These are phyloP conservation scores for Paradendryphiella salina DNA, from an alignment of 2,329 filamentous ascomycete genomes.

Conservation along the genomic window DNA sequence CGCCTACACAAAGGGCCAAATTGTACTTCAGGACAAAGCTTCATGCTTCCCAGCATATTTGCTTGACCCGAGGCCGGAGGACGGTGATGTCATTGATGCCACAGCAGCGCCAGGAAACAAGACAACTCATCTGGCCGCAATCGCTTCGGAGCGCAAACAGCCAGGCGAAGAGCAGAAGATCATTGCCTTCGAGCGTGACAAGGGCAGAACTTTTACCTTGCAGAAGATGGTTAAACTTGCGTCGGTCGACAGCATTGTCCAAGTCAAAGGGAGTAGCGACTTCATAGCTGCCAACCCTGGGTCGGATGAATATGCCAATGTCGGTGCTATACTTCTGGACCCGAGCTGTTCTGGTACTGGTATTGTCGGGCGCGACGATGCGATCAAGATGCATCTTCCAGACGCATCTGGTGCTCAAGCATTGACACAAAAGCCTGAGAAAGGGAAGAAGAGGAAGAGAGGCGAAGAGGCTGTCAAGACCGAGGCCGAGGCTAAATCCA, in stretches of 20 bases:
- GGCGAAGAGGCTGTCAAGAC: slow-evolving; percentile 11
- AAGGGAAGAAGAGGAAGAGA: slow-evolving; percentile 43
- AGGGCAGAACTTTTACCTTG: slow-evolving; percentile 70
- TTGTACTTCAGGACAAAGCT: slow-evolving; percentile 95
- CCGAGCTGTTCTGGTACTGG: slow-evolving; percentile 96
- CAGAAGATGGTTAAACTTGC: slow-evolving; percentile 82
- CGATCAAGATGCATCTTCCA: slow-evolving; percentile 62
- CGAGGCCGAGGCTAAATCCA: slow-evolving; percentile 12
- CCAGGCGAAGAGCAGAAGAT: slow-evolving; percentile 55
- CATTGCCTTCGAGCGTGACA: slow-evolving; percentile 79
- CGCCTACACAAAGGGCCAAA: slow-evolving; percentile 73
- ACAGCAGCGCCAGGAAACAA: slow-evolving; percentile 97
- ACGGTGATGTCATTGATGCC: slow-evolving; percentile 84
- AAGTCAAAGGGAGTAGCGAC: slow-evolving; percentile 74
- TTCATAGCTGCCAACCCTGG: slow-evolving; percentile 76
- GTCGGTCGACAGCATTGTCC: slow-evolving; percentile 67
- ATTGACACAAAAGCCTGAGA: slow-evolving; percentile 21
- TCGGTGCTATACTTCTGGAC: slow-evolving; percentile 83
- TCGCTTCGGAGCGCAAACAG: slow-evolving; percentile 57
- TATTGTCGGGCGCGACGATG: slow-evolving; percentile 88
- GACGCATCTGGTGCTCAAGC: slow-evolving; percentile 22
- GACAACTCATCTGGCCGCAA: slow-evolving; percentile 86
- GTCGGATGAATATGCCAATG: slow-evolving; percentile 64
- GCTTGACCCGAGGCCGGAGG: slow-evolving; percentile 66
- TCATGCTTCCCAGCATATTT: slow-evolving; percentile 95